Base-by-base conservation (phyloP, 2,329 filamentous ascomycete genomes). In the Fusarium temperatum region DNA sequence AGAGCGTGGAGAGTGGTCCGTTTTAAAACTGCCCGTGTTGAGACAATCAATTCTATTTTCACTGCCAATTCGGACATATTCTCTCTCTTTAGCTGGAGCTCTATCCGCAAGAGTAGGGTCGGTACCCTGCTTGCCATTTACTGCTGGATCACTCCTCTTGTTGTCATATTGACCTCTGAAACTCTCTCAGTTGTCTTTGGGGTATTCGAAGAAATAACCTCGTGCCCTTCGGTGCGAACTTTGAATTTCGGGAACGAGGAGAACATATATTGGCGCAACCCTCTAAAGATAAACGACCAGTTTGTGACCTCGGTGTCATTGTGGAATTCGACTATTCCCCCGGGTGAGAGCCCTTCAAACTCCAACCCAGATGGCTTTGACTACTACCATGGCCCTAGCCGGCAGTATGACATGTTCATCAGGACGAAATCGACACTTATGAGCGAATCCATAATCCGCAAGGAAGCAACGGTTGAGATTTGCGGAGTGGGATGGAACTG, bases 401-500 rank as follows among this genome's bases (percentile, higher is more conserved):
- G 32, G 32, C 32, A 35, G 32, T 35, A 35, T 35, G 32, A 35
- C 32, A 35, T 35, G 32, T 35, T 35, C 13, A 35, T 35, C 13
- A 35, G 32, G 32, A 35, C 32, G 7, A 35, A 13, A 38, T 5
- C 51, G 24, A 36, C 2, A 1, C 18, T 28, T 0, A 28, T 38
- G 24, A 1, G 51, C 7, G 51, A 54, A 0, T 0, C 35, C n/a
- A 17, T 54, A 17, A 0, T 54, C 2, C 51, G 35, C 3, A 38
- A 54, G 1, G 10, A 54, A 2, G 1, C 51, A 22, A 1, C 7
- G 7, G 3, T 5, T 18, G 61, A 68, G 3, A 41, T 67, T 0
- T 76, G 68, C 3, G 20, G 32, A 0, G 0, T 7, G 1, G 36
- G 61, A 0, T 76, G 66, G 74, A 67, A 76, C 6, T 76, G 69